phyloP scores from a whole-genome alignment of 805 yeast genomes.

The Wickerhamomyces alni region DNA sequence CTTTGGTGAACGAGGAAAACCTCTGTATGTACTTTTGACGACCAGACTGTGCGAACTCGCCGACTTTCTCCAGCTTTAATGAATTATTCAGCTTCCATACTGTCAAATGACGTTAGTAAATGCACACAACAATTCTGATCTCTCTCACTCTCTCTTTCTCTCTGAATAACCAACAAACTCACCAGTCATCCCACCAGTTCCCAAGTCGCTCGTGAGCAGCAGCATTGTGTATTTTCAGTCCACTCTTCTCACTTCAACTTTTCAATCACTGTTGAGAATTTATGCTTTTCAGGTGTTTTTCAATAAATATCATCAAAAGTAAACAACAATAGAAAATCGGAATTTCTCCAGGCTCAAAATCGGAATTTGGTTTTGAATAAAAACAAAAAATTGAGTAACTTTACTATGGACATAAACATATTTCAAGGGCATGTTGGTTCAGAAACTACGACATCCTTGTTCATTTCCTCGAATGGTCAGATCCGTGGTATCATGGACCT shows the following conservation, averaged over 20 bases:
- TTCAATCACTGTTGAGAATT: too few species aligned
- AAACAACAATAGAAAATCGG: not conserved
- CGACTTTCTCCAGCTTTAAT: conserved; percentile 3
- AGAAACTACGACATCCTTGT: too few species aligned
- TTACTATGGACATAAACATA: not conserved
- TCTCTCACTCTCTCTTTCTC: too few species aligned
- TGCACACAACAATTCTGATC: too few species aligned
- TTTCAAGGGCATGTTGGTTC: too few species aligned
- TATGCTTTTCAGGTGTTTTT: not conserved
- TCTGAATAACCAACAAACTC: too few species aligned
- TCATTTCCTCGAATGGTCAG: not conserved
- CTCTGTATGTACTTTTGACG: conserved; percentile 12
- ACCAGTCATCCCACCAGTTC: conserved; percentile 4
- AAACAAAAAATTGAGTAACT: not conserved
- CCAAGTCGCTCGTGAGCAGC: not conserved
- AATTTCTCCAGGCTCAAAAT: not conserved
- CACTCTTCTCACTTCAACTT: too few species aligned
- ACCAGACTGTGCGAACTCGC: conserved; percentile 7
- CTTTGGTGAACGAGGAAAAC: conserved; percentile 6
- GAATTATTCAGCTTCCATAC: conserved; percentile 8
- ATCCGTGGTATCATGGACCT: conserved; percentile 28
- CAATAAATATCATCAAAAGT: conserved; percentile 1
- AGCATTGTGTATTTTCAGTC: too few species aligned
- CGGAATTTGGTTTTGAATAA: not conserved
- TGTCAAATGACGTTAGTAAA: not conserved